Evolutionary conservation across 164 flowering plant genomes (phyloP).

Genomic region (Aristolochia californica): DNA sequence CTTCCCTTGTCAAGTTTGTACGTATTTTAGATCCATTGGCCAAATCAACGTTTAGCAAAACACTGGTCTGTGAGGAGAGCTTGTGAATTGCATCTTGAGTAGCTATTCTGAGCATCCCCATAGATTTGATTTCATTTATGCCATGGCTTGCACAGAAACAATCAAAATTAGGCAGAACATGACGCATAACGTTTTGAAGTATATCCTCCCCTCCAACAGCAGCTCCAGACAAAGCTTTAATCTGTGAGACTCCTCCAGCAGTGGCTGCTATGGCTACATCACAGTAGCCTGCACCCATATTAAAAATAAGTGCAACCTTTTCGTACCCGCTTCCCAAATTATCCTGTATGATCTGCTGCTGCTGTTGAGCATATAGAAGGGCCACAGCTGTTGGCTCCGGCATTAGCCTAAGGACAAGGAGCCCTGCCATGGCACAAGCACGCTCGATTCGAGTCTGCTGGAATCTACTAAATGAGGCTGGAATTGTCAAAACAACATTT

Average conservation of each 20-base stretch:
- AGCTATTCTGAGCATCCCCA: constrained; percentile 66
- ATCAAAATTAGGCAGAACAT: constrained; percentile 55
- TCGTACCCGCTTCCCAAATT: constrained; percentile 72
- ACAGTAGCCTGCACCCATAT: constrained; percentile 84
- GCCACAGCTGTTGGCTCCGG: constrained; percentile 96
- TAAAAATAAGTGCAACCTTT: constrained; percentile 70
- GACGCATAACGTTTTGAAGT: constrained; percentile 60
- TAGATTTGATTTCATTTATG: constrained; percentile 41
- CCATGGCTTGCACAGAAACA: constrained; percentile 36
- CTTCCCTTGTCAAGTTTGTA: constrained; percentile 32
- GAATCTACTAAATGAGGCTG: constrained; percentile 81
- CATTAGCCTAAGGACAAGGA: constrained; percentile 76
- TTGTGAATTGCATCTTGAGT: constrained; percentile 75
- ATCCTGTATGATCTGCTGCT: constrained; percentile 48
- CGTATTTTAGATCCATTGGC: constrained; percentile 44
- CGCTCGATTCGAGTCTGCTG: constrained; percentile 75
- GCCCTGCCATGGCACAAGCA: constrained; percentile 96
- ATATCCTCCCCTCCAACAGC: constrained; percentile 85
- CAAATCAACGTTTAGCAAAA: constrained; percentile 51
- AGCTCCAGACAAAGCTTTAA: constrained; percentile 61
- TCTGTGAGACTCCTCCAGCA: constrained; percentile 92
- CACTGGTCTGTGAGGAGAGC: constrained; percentile 44
- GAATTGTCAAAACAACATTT: constrained; percentile 68
- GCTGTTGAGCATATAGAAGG: constrained; percentile 78
- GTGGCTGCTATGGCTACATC: constrained; percentile 82